phyloP scores from a whole-genome alignment of 306 rosid species.

The Inga leiocalycina region DNA sequence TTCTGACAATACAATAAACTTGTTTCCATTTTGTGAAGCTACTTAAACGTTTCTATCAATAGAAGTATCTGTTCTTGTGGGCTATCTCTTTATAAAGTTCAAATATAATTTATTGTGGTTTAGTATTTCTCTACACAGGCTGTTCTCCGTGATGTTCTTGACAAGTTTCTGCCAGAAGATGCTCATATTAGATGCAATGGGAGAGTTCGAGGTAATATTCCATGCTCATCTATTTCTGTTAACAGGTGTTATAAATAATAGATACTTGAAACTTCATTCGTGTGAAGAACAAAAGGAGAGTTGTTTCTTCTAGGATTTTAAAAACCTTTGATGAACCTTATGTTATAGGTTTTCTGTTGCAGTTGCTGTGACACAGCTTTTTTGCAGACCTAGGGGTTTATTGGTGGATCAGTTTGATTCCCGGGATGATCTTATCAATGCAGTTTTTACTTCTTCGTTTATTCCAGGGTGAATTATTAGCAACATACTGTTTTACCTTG shows the following conservation, averaged over 20 bases:
- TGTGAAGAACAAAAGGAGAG: slow-evolving; percentile 8
- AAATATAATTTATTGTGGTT: slow-evolving; percentile 18
- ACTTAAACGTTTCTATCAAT: neutral
- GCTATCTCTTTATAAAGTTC: neutral
- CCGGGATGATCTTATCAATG: slow-evolving; percentile 94
- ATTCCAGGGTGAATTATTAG: slow-evolving; percentile 86
- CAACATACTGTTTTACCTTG: slow-evolving; percentile 22
- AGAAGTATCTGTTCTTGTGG: slow-evolving; percentile 2
- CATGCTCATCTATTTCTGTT: slow-evolving; percentile 13
- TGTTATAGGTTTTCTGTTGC: slow-evolving; percentile 33
- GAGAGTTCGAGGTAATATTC: slow-evolving; percentile 81
- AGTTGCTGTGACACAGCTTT: slow-evolving; percentile 95
- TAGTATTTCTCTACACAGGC: slow-evolving; percentile 54
- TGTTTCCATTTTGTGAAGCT: slow-evolving; percentile 6
- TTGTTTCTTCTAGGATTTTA: slow-evolving; percentile 15
- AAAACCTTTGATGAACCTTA: slow-evolving; percentile 15
- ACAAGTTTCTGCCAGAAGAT: slow-evolving; percentile 80
- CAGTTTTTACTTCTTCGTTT: slow-evolving; percentile 95
- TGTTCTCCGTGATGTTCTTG: slow-evolving; percentile 84
- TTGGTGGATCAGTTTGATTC: slow-evolving; percentile 95
- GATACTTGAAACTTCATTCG: neutral
- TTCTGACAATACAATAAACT: slow-evolving; percentile 17
- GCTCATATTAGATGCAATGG: slow-evolving; percentile 83
- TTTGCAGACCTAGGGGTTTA: slow-evolving; percentile 94
- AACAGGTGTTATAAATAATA: neutral